Conservation (phyloP, 139 green algal species). For the Trebouxia sp. region DNA sequence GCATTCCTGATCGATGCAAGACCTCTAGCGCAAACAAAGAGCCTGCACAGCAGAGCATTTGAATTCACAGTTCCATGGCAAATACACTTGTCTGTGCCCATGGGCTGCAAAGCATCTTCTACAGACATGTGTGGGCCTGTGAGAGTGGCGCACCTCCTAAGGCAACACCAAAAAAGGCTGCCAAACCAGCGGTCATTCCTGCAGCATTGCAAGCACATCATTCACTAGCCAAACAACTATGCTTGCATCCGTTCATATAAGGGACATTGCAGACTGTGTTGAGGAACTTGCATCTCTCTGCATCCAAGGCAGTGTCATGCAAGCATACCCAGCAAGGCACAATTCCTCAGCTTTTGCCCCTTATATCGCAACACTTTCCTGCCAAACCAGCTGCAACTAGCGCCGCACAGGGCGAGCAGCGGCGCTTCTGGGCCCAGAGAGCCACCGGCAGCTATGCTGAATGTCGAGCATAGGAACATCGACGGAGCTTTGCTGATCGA, state of each 20-base stretch:
- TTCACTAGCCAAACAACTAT: too few species aligned
- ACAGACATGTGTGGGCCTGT: background rate
- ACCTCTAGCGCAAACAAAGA: constrained; percentile 57
- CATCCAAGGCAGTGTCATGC: too few species aligned
- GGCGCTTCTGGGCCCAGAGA: constrained; percentile 52
- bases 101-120: too few species aligned
- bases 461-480: constrained; percentile 55
- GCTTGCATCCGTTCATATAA: too few species aligned
- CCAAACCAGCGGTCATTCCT: constrained; percentile 54
- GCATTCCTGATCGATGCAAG: constrained; percentile 45
- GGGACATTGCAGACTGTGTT: too few species aligned
- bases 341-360: constrained; percentile 42
- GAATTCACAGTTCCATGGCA: too few species aligned
- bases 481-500: constrained; percentile 42
- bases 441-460: constrained; percentile 49
- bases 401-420: constrained; percentile 52
- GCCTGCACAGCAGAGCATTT: constrained; percentile 28
- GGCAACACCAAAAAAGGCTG: constrained; percentile 55
- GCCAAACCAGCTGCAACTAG: constrained; percentile 38
- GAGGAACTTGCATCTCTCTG: too few species aligned
- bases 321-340: constrained; percentile 40
- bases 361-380: constrained; percentile 27
- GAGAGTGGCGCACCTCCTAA: constrained; percentile 41
- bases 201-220: too few species aligned
- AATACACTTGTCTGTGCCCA: too few species aligned